Evolutionary conservation across 2,329 filamentous ascomycete genomes (phyloP), one percentile per base, ranked within the genome.

Genomic region (Ceratocystis lukuohia): DNA sequence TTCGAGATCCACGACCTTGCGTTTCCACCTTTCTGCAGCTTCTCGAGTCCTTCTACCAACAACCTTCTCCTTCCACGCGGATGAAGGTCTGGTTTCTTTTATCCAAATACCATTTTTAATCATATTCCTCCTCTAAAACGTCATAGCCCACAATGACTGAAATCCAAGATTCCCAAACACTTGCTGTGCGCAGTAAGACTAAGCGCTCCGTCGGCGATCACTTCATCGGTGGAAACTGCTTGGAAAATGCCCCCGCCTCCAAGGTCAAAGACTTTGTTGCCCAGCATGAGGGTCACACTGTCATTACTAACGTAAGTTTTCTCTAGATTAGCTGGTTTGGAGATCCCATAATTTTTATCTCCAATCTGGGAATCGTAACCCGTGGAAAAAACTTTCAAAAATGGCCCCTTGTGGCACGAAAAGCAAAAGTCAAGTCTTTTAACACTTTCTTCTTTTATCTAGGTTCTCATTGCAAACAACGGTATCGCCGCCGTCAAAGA

Each of bases 401-500:
- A 33, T 33, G 6, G 3, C 15, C 8, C 48, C 20, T 20, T 8
- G 8, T 53, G 48, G 2, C 20, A 25, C 48, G 25, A 5, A 53
- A 53, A 3, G 17, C 48, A 50, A 53, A 53, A 10, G 17, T 22
- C 7, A 17, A 4, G 22, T 15, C 20, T 28, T 25, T 28, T 53
- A 53, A 53, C 48, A 10, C 10, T 5, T 15, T 10, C n/a, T 17
- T 50, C 25, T 66, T 30, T 41, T 41, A 30, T 7, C 33, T 74
- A 97, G 93, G 91, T 97, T 65, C 84, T 99, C 70, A 99, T 99
- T 78, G 94, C 94, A 76, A 99, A 99, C 82, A 99, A 99, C 80
- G 94, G 94, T 83, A 99, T 99, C 77, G 94, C 94, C 64, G 94
- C 94, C 75, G 94, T 99, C 77, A 99, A 99, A 80, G 94, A 99